Base-by-base conservation (phyloP, 306 rosid genomes). In the Vigna trinervia region DNA sequence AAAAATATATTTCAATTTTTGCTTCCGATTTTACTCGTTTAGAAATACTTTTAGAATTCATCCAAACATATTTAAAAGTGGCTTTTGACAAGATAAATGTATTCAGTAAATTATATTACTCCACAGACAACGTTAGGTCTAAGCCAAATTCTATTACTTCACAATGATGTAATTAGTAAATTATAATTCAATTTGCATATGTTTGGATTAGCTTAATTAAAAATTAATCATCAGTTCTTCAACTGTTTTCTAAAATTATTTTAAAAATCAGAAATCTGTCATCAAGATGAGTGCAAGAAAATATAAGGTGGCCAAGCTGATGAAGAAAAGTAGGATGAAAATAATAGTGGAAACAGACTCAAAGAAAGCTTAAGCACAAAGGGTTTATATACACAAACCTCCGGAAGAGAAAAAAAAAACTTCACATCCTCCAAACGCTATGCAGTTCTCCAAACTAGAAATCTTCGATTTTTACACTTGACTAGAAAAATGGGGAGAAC, bases 391-490 rank as follows among this genome's bases (percentile, higher is more conserved):
- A 85, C 79, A 87, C 85, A 81, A 77, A 57, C 78, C 60, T 46
- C 82, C 13, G 30, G 11, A 45, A 1, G 69, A 74, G 39, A 38
- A 19, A 8, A 64, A 66, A 30, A 43, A 70, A 50, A 56, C 82
- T 83, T 79, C 86, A 81, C 85, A 71, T 30, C 67, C 59, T 75
- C 78, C 70, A 62, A 74, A 69, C 66, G 83, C 76, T 54, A 83
- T 84, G 74, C 36, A 78, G 75, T 87, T 82, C 84, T 84, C 82
- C 84, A 78, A 75, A 85, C 84, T 80, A 1, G 32, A 86, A 56
- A 80, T 72, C 63, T 66, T 65, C 20, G 60, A 70, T 80, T 79
- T 87, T 87, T 92, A 90, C 97, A 87, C 74, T 93, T 87, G 52
- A 85, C 78, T 64, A 50, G 46, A 77, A 76, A 82, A 86, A 59